phyloP scores from a whole-genome alignment of 164 flowering plant species.

The Umbellularia californica region DNA sequence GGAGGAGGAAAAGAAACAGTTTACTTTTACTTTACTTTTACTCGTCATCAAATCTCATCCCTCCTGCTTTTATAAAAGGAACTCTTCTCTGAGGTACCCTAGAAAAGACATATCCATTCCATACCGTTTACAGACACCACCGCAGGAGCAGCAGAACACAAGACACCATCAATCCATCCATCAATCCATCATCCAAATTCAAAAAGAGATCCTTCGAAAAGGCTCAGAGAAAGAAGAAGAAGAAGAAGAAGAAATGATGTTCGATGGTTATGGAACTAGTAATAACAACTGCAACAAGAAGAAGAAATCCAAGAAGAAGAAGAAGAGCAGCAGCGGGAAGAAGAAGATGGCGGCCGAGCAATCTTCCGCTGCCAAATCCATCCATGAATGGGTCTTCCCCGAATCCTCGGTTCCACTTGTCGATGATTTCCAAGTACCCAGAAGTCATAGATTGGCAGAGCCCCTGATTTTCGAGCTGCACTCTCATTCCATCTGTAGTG shows the following conservation, averaged over 20 bases:
- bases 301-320: constrained; percentile 53
- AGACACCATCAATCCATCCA: neutral
- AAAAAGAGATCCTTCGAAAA: neutral
- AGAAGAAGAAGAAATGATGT: neutral
- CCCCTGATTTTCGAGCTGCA: constrained; percentile 82
- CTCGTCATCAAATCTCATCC: too few species aligned
- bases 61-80: neutral
- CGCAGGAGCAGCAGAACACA: neutral
- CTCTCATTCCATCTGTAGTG: constrained; percentile 79
- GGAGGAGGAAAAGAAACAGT: too few species aligned
- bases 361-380: constrained; percentile 41
- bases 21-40: too few species aligned
- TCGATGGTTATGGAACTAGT: neutral
- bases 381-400: constrained; percentile 68
- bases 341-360: constrained; percentile 70
- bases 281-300: constrained; percentile 1
- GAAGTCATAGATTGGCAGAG: constrained; percentile 19
- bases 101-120: neutral
- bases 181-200: neutral
- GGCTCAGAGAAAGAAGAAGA: neutral
- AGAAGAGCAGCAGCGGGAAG: constrained; percentile 35
- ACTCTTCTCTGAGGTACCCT: neutral
- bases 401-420: constrained; percentile 26
- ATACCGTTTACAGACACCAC: neutral
- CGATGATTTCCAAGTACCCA: constrained; percentile 48